Percentiles rank a stretch among this genome's conserved stretches.
Evolutionary conservation across 2,329 filamentous ascomycete species (phyloP).

Genomic region (Nannizziopsis arthrosporioides): DNA sequence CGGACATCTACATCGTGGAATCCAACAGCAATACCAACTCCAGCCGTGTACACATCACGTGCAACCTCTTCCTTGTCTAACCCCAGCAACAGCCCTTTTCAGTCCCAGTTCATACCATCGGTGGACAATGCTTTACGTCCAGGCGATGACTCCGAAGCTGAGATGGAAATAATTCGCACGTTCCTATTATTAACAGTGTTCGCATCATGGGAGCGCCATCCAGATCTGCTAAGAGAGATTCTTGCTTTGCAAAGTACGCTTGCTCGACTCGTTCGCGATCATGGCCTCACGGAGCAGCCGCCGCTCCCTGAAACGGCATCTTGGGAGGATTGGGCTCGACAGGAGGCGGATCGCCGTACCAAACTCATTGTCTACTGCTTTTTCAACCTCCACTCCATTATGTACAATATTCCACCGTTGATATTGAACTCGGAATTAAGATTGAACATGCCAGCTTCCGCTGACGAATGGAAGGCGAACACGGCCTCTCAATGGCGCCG

Average conservation of each 20-base stretch:
- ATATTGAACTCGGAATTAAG: conserved; percentile 46
- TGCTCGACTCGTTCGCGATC: conserved; percentile 44
- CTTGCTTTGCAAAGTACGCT: conserved; percentile 47
- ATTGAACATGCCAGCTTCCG: conserved; percentile 43
- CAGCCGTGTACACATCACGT: conserved; percentile 30
- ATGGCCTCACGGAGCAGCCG: conserved; percentile 34
- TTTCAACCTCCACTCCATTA: conserved; percentile 50
- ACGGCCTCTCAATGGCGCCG: conserved; percentile 41
- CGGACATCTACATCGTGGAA: conserved; percentile 35
- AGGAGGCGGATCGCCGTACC: conserved; percentile 43
- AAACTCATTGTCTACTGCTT: conserved; percentile 48
- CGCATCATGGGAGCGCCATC: conserved; percentile 49
- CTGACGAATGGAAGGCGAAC: conserved; percentile 45
- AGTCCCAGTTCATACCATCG: conserved; percentile 26
- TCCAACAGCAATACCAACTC: conserved; percentile 25
- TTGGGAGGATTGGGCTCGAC: conserved; percentile 44
- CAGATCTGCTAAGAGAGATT: conserved; percentile 46
- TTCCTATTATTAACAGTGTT: conserved; percentile 46
- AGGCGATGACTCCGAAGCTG: conserved; percentile 35
- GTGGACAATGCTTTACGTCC: conserved; percentile 27
- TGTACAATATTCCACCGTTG: conserved; percentile 50
- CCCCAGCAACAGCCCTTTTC: conserved; percentile 34
- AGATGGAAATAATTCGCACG: conserved; percentile 41
- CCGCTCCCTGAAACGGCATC: conserved; percentile 34
- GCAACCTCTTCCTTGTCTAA: conserved; percentile 34